Evolutionary conservation across 2,329 filamentous ascomycete genomes (phyloP).

Genomic region (Cercospora sesami): DNA sequence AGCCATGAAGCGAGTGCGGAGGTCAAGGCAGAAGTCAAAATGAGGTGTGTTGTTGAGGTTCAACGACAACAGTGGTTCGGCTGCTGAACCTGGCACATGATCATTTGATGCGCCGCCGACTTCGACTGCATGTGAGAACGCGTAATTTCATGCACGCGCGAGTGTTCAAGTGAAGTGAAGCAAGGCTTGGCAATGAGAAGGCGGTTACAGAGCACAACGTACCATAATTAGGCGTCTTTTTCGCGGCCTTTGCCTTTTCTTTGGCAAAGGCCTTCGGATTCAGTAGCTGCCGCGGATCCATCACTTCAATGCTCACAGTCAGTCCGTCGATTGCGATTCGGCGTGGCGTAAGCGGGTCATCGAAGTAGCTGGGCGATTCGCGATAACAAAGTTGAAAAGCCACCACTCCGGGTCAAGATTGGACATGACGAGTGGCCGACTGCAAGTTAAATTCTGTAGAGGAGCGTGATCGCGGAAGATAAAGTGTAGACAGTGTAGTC

Average conservation of each 20-base stretch:
- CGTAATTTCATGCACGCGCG: constrained; percentile 4
- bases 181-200: not conserved
- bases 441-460: not conserved
- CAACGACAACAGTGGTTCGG: not conserved
- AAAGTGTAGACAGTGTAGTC: not conserved
- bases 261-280: constrained; percentile 43
- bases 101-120: not conserved
- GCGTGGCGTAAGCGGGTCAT: constrained; percentile 1
- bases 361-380: not conserved
- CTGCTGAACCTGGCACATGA: constrained; percentile 4
- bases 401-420: not conserved
- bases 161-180: constrained; percentile 20
- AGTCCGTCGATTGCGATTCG: not conserved
- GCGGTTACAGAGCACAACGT: constrained; percentile 22
- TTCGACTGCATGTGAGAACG: constrained; percentile 3
- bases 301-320: constrained; percentile 13
- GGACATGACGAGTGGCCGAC: not conserved
- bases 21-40: constrained; percentile 13
- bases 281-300: constrained; percentile 41
- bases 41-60: not conserved
- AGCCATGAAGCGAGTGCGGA: constrained; percentile 4
- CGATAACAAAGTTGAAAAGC: not conserved
- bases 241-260: constrained; percentile 34
- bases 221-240: constrained; percentile 35
- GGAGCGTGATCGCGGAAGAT: not conserved